Evolutionary conservation across 805 yeast species (phyloP), one percentile per base, ranked within the genome.

Genomic region (Wickerhamomyces subpelliculosus): DNA sequence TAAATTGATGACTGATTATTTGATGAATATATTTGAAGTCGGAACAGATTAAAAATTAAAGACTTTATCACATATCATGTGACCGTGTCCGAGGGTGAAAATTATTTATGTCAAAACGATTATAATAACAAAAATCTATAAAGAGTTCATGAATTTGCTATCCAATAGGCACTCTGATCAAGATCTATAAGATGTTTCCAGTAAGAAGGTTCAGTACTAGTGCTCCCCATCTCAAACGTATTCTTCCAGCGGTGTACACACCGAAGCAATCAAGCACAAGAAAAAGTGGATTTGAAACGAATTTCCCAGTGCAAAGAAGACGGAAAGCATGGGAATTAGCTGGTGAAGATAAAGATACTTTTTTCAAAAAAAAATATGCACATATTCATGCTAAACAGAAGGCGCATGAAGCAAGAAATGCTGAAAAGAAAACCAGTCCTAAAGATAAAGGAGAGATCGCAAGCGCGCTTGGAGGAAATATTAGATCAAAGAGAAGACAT

Each of bases 301-400:
- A 67, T 44, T 61, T 75, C 51, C 75, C 76, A 8, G 30, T 40
- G 1, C 43, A 60, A 16, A 53, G 51, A 12, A 50, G 57, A 30
- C 44, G 47, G 25, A 83, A 82, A 49, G 83, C 87, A 0, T 83
- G 90, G 90, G 82, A 78, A 49, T 57, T 57, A 42, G 74, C 64
- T 37, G 79, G 80, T 16, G 72, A 72, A 58, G 70, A 70, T 40
- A 82, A 81, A 50, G 86, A 77, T 24, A 58, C 67, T 4, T 83
- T 70, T 65, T 83, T 82, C 61, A 67, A 65, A 32, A 65, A 69
- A 36, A 79, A 76, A 49, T 81, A 70, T 53, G 83, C 84, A 1
- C 83, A 79, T 58, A 72, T 78, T 14, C 87, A 80, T 51, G 82
- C 83, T 2, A 60, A 56, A 38, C 68, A 70, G 42, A 60, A 61